Base-by-base conservation (phyloP, 768 basidiomycete species). In the Xerocomus spinulosus region DNA sequence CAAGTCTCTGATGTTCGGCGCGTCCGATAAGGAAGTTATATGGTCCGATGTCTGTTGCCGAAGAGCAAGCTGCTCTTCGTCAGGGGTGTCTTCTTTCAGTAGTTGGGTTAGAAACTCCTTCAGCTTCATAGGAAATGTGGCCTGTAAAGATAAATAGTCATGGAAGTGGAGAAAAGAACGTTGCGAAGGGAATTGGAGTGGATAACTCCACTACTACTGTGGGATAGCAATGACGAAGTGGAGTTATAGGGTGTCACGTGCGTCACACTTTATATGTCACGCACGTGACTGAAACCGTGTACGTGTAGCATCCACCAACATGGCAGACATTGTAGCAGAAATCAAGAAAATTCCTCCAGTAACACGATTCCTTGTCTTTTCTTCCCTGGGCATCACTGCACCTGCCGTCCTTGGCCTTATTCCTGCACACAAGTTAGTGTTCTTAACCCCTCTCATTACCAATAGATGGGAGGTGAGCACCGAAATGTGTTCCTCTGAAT, bases 331-430 rank as follows among this genome's bases (percentile, higher is more conserved):
- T 30, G 20, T 75, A 3, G 72, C 77, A 18, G 85, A 91, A 70
- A 66, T 92, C 44, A 79, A 74, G 57, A 91, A 89, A 70, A 87
- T 92, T 1, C 90, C 91, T 0, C 85, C 85, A 28, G 83, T 93
- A 30, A 92, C 91, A 5, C 80, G 91, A 26, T 80, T 83, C 46
- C 63, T 89, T 6, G 74, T 79, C 48, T 70, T 68, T 18, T 84
- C 87, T 2, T 78, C 81, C 2, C 59, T 87, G 3, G 79, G 68
- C 0, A 70, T 89, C 32, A 79, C 88, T 0, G 18, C 83, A 2
- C 76, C 87, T 0, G 69, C 77, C 23, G 61, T 86, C 51, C 63
- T 83, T 55, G 68, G 77, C 12, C 47, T 87, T 3, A 57, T 89
- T 20, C 67, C 75, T 7, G 61, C 69, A 2, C 80, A 84, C 65